phyloP scores from a whole-genome alignment of 2,329 filamentous ascomycete species.

The Fusarium sacchari region DNA sequence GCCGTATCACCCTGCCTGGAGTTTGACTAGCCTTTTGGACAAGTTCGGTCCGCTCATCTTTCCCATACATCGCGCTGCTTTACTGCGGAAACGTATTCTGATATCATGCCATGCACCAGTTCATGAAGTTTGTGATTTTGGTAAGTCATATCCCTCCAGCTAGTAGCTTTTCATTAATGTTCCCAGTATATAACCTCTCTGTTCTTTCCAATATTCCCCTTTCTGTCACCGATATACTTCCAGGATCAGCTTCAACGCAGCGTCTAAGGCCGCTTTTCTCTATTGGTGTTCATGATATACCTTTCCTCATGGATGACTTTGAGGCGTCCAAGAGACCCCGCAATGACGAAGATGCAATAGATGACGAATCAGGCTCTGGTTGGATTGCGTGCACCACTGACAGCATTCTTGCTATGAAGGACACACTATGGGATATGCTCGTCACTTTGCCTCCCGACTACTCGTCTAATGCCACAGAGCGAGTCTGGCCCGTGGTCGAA shows the following conservation, averaged over 20 bases:
- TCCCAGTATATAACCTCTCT: slow-evolving; percentile 89
- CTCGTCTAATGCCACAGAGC: slow-evolving; percentile 65
- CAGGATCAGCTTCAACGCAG: slow-evolving; percentile 67
- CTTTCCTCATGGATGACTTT: slow-evolving; percentile 74
- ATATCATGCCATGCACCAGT: slow-evolving; percentile 89
- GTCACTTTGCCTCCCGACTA: slow-evolving; percentile 79
- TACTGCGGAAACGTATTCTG: slow-evolving; percentile 87
- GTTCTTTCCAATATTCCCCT: slow-evolving; percentile 88
- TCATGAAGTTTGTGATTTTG: slow-evolving; percentile 86
- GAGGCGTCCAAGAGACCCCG: slow-evolving; percentile 55
- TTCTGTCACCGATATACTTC: slow-evolving; percentile 75
- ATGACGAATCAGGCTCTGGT: slow-evolving; percentile 66
- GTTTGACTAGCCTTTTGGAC: slow-evolving; percentile 79
- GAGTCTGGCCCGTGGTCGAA: slow-evolving; percentile 81
- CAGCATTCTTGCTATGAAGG: slow-evolving; percentile 88
- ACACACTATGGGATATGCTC: slow-evolving; percentile 87
- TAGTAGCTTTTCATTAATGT: slow-evolving; percentile 21
- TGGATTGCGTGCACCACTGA: slow-evolving; percentile 98
- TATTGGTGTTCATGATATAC: slow-evolving; percentile 92
- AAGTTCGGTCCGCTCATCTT: slow-evolving; percentile 92
- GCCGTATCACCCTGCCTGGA: slow-evolving; percentile 86
- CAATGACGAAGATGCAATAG: slow-evolving; percentile 50
- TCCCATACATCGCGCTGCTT: slow-evolving; percentile 85
- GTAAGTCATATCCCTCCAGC: slow-evolving; percentile 58
- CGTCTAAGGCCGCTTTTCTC: slow-evolving; percentile 88